Base-by-base conservation (phyloP, 495 filamentous ascomycete species). In the Penicilliopsis zonata region DNA sequence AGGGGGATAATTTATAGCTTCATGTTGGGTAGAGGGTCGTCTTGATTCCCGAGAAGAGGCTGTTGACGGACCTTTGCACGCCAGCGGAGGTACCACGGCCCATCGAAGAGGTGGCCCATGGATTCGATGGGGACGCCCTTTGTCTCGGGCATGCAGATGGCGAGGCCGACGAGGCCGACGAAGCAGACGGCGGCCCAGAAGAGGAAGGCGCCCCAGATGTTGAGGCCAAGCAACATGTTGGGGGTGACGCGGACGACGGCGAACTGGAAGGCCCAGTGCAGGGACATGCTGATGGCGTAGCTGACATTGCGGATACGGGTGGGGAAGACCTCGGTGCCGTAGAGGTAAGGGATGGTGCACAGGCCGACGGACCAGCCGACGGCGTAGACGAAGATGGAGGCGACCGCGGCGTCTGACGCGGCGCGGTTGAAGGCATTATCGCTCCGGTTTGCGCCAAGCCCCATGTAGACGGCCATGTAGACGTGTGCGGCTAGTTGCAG, bases 251-350 rank as follows among this genome's bases (percentile, higher is more conserved):
- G 57, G 12, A 66, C 62, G 13, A 66, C 60, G 15, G 62, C 60
- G 39, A 66, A 66, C 44, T 64, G 60, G 46, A 63, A 66, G 39
- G 62, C 57, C 62, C 62, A 66, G 36, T 64, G 62, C 17, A 64
- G 37, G 0, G 47, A 48, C 60, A 64, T 66, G 24, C 57, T 63
- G 26, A 46, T 35, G 4, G 57, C 59, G 31, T 66, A 64, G 34
- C 57, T 52, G 10, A 60, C 44, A 32, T 57, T 61, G 16, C 62
- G 57, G 36, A 64, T 62, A 24, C 57, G 51, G 1, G 57, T 66
- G 12, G 60, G 60, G 41, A 65, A 66, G 13, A 66, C 61, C 40
- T 66, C 62, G 2, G 60, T 59, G 7, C 60, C 62, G 43, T 66
- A 66, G 1, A 66, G 47, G 33, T 60, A 64, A 4, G 61, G 62